Percentiles rank a stretch among this genome's conserved stretches.
Conservation (phyloP, 495 filamentous ascomycete genomes). For the Xylaria intraflava region DNA sequence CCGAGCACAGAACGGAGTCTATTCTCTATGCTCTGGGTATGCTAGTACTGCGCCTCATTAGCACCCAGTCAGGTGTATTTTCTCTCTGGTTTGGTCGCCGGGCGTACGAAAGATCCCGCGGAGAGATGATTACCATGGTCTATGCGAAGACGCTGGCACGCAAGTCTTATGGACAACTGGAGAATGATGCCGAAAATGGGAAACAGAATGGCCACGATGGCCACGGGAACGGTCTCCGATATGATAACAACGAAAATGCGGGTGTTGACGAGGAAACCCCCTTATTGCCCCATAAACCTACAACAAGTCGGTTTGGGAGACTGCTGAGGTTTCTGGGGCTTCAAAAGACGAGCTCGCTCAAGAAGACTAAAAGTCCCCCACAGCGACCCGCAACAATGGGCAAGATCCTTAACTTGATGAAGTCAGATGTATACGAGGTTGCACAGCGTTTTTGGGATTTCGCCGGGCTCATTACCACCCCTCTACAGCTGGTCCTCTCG, state of each 20-base stretch:
- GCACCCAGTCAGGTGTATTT: constrained; percentile 60
- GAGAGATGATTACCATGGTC: constrained; percentile 82
- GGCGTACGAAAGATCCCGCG: constrained; percentile 70
- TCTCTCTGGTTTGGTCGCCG: constrained; percentile 68
- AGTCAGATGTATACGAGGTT: constrained; percentile 74
- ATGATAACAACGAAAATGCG: not conserved
- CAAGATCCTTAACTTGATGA: constrained; percentile 76
- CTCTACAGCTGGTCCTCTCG: constrained; percentile 61
- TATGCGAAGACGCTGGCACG: constrained; percentile 76
- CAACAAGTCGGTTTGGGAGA: constrained; percentile 13
- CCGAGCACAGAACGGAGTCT: constrained; percentile 45
- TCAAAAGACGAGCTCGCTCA: constrained; percentile 1
- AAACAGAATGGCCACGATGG: constrained; percentile 28
- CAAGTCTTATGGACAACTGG: constrained; percentile 51
- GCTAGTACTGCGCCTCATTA: constrained; percentile 52
- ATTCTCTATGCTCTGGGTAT: constrained; percentile 60
- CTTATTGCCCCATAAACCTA: constrained; percentile 11
- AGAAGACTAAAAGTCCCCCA: constrained; percentile 1
- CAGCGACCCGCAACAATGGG: constrained; percentile 66
- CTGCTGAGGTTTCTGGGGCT: constrained; percentile 16
- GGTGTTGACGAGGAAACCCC: constrained; percentile 19
- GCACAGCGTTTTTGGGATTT: constrained; percentile 80
- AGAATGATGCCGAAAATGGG: constrained; percentile 11
- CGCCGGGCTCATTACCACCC: constrained; percentile 57
- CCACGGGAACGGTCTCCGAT: constrained; percentile 9